These are phyloP conservation scores for maize (Zea mays) DNA, from an alignment of 176 grass and related monocot genomes.

Conservation along the genomic window DNA sequence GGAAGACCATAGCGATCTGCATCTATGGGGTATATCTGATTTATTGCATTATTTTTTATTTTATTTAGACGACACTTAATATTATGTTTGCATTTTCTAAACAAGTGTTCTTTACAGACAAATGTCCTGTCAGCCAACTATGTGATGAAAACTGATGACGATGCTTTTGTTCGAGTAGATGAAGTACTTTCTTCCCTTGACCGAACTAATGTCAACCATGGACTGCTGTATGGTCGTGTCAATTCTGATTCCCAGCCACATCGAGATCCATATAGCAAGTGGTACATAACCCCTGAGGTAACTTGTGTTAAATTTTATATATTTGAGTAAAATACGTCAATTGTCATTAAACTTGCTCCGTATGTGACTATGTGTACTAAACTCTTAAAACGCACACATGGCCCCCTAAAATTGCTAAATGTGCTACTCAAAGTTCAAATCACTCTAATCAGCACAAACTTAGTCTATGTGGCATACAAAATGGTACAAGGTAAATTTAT, in stretches of 20 bases:
- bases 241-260: slow-evolving; percentile 92
- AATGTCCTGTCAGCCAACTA: slow-evolving; percentile 80
- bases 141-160: slow-evolving; percentile 99
- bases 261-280: slow-evolving; percentile 93
- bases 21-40: slow-evolving; percentile 76
- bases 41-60: slow-evolving; percentile 2
- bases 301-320: slow-evolving; percentile 18
- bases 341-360: not conserved
- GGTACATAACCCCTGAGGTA: slow-evolving; percentile 94
- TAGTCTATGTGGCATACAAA: not conserved
- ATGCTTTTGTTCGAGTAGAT: slow-evolving; percentile 98
- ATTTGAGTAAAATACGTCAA: not conserved
- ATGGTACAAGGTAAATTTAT: not conserved
- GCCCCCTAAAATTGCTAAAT: not conserved
- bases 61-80: not conserved
- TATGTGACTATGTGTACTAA: not conserved
- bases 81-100: slow-evolving; percentile 33
- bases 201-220: slow-evolving; percentile 60
- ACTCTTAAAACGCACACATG: not conserved
- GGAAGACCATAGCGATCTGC: slow-evolving; percentile 97
- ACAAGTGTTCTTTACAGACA: slow-evolving; percentile 51
- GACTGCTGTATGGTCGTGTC: slow-evolving; percentile 82
- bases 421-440: not conserved
- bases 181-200: slow-evolving; percentile 77
- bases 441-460: not conserved